phyloP scores from a whole-genome alignment of 305 asterid genomes.

The Solanum chacoense region DNA sequence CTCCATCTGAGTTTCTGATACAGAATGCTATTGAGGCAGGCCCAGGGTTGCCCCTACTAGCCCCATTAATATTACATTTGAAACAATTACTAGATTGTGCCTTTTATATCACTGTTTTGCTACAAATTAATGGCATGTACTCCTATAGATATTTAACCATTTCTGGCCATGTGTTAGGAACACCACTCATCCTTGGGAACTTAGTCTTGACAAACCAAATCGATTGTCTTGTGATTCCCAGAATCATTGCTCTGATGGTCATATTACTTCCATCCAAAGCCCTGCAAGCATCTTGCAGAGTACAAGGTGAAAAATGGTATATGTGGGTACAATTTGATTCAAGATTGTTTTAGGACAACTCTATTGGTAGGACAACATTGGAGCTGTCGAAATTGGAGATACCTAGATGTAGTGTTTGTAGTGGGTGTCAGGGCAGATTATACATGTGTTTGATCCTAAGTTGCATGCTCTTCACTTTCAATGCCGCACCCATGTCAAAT shows the following conservation, averaged over 20 bases:
- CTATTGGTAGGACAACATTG: constrained; percentile 44
- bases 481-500: too few relatives aligned
- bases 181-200: not conserved
- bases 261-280: constrained; percentile 15
- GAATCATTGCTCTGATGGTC: not conserved
- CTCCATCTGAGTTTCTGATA: not conserved
- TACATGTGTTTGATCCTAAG: constrained; percentile 45
- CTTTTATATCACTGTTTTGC: too few relatives aligned
- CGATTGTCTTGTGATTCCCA: not conserved
- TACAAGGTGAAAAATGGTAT: constrained; percentile 53
- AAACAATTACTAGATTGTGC: too few relatives aligned
- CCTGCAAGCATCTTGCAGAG: constrained; percentile 53
- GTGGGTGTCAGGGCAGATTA: constrained; percentile 34
- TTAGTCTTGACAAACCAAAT: not conserved
- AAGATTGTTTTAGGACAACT: constrained; percentile 31
- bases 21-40: not conserved
- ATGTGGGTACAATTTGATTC: constrained; percentile 34
- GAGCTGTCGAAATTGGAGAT: constrained; percentile 25
- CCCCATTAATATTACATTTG: too few relatives aligned
- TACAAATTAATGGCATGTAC: too few relatives aligned
- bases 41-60: not conserved
- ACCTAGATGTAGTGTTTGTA: constrained; percentile 50
- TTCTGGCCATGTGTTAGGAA: not conserved
- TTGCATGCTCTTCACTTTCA: too few relatives aligned
- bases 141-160: too few relatives aligned